Evolutionary conservation across 176 grass and related monocot genomes (phyloP).

Genomic region (Avena eriantha): DNA sequence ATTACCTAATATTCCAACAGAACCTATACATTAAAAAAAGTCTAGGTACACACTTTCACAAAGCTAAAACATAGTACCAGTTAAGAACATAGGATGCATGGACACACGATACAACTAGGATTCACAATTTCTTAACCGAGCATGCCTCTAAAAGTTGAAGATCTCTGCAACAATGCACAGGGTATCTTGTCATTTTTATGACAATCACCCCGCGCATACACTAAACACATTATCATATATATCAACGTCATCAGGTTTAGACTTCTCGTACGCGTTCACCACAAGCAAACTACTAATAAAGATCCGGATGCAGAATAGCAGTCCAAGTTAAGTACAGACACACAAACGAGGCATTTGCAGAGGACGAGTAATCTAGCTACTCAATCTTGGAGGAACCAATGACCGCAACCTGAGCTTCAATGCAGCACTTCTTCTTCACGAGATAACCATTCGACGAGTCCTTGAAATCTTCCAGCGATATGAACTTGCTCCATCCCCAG

Average conservation of each 20-base stretch:
- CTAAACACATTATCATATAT: not conserved
- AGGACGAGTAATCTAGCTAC: not conserved
- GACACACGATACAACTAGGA: too few relatives aligned
- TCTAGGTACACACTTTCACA: too few relatives aligned
- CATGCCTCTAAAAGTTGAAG: too few relatives aligned
- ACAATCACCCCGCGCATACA: not conserved
- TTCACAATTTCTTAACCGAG: too few relatives aligned
- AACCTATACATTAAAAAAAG: too few relatives aligned
- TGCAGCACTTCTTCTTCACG: conserved; percentile 30
- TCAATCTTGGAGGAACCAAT: conserved; percentile 41
- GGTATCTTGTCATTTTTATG: not conserved
- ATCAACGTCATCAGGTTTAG: not conserved
- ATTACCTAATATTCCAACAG: too few relatives aligned
- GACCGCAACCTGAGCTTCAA: conserved; percentile 26
- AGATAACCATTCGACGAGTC: conserved; percentile 41
- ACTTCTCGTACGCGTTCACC: not conserved
- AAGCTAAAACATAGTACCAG: too few relatives aligned
- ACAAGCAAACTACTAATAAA: not conserved
- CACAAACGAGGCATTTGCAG: not conserved
- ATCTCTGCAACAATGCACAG: not conserved
- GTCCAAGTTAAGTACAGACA: not conserved
- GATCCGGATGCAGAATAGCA: not conserved
- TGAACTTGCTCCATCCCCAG: conserved; percentile 37
- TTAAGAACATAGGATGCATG: too few relatives aligned
- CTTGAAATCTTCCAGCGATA: conserved; percentile 41